Conservation (phyloP, 2,329 filamentous ascomycete species). For the Colletotrichum magnum region DNA sequence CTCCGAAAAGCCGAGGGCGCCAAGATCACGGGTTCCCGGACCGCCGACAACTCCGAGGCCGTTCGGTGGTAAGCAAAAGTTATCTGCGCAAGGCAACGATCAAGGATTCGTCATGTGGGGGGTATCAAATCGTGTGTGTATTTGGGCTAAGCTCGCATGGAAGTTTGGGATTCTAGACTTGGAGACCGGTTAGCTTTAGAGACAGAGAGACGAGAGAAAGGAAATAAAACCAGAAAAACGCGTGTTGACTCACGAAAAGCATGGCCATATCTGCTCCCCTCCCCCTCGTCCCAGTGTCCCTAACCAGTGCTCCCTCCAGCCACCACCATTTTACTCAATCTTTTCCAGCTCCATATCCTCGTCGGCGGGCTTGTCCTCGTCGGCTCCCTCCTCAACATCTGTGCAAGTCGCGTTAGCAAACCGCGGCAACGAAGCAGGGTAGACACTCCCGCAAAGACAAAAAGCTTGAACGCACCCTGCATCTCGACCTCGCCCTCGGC, state of each 20-base stretch:
- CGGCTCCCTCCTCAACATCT: neutral
- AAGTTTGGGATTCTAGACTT: slow-evolving; percentile 13
- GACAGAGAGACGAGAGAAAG: neutral
- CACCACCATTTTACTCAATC: slow-evolving; percentile 12
- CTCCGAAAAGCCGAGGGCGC: no score
- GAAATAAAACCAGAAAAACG: neutral
- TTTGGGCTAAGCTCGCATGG: slow-evolving; percentile 11
- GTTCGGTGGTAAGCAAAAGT: neutral
- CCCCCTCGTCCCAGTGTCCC: neutral
- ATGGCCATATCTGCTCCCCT: slow-evolving; percentile 28
- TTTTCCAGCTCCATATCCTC: slow-evolving; percentile 29
- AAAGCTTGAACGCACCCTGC: slow-evolving; percentile 53
- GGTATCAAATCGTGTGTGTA: slow-evolving; percentile 38
- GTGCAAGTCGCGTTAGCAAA: slow-evolving; percentile 5
- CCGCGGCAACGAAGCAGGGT: neutral
- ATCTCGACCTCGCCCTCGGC: slow-evolving; percentile 65
- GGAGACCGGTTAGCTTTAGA: neutral
- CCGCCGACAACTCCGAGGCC: neutral
- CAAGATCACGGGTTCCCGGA: no score
- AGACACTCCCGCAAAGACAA: no score
- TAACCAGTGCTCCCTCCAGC: neutral
- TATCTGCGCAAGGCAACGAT: no score
- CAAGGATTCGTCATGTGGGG: neutral
- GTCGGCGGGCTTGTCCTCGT: neutral
- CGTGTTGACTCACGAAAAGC: slow-evolving; percentile 30